These are phyloP conservation scores for Pseudoperonospora humuli DNA, from an alignment of 352 stramenopile species.

Conservation along the genomic window DNA sequence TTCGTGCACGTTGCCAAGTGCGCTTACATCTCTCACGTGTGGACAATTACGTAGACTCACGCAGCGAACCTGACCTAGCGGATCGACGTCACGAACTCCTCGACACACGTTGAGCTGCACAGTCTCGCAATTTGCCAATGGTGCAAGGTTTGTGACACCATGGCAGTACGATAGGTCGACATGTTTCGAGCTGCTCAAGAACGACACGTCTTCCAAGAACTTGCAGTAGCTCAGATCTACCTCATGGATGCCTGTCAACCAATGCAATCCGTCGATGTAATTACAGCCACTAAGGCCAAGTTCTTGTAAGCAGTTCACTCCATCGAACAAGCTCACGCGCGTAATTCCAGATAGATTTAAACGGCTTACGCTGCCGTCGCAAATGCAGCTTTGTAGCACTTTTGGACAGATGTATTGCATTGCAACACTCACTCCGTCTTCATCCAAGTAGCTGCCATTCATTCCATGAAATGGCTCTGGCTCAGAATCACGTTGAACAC, in stretches of 20 bases:
- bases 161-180: constrained; percentile 73
- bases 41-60: constrained; percentile 60
- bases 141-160: constrained; percentile 33
- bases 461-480: too few species aligned
- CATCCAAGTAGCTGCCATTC: too few species aligned
- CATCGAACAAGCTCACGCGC: constrained; percentile 45
- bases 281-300: constrained; percentile 56
- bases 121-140: constrained; percentile 34
- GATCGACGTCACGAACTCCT: too few species aligned
- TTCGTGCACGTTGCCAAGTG: constrained; percentile 37
- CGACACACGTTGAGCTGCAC: constrained; percentile 64
- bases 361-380: too few species aligned
- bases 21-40: constrained; percentile 35
- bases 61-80: too few species aligned
- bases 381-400: too few species aligned
- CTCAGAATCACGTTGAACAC: too few species aligned
- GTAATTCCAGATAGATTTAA: constrained; percentile 47
- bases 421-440: too few species aligned
- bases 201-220: constrained; percentile 41
- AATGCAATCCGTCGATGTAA: constrained; percentile 37
- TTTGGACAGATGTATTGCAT: too few species aligned
- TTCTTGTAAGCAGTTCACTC: constrained; percentile 34
- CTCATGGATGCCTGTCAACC: constrained; percentile 29
- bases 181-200: constrained; percentile 26
- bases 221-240: constrained; percentile 66